Evolutionary conservation across 495 filamentous ascomycete species (phyloP), one percentile per base, ranked within the genome.

Genomic region (Haplographium delicatum): DNA sequence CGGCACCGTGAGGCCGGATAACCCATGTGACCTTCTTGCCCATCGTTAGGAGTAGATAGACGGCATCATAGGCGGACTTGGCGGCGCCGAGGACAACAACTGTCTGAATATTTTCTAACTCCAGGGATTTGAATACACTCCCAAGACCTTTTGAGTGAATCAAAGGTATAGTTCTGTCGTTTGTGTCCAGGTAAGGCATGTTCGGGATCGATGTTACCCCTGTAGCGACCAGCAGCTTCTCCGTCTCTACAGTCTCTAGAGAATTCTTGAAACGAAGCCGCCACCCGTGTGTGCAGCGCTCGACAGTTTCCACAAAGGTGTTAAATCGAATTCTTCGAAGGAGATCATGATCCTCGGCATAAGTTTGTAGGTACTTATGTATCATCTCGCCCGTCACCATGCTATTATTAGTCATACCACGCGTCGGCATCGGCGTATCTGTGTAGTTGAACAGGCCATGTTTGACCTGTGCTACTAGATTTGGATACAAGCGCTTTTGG

Each of bases 11-110:
- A 5, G 53, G 54, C 2, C 72, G 68, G 39, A 68, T 69, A 23
- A 71, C 53, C 72, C 70, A 73, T 30, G 66, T 59, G 7, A 75
- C 72, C 37, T 66, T 62, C 50, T 72, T 72, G 1, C 74, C 74
- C 7, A 60, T 54, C 18, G 64, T 59, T 0, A 65, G 56, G 16
- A 64, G 62, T 39, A 70, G 50, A 37, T 67, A 68, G 16, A 66
- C 62, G 7, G 70, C 65, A 49, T 76, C 73, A 31, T 65, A 67
- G 1, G 71, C 67, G 7, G 68, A 71, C 50, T 75, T 75, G 6
- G 62, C 65, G 6, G 65, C 72, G 1, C 72, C 72, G 18, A 70
- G 62, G 6, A 75, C 68, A 9, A 66, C 64, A 0, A 69, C 64
- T 0, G 44, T 49, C 8, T 59, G 33, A 7, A 67, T 56, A 1